These are phyloP conservation scores for Pachyrhizus erosus DNA, from an alignment of 306 rosid species.

Conservation along the genomic window DNA sequence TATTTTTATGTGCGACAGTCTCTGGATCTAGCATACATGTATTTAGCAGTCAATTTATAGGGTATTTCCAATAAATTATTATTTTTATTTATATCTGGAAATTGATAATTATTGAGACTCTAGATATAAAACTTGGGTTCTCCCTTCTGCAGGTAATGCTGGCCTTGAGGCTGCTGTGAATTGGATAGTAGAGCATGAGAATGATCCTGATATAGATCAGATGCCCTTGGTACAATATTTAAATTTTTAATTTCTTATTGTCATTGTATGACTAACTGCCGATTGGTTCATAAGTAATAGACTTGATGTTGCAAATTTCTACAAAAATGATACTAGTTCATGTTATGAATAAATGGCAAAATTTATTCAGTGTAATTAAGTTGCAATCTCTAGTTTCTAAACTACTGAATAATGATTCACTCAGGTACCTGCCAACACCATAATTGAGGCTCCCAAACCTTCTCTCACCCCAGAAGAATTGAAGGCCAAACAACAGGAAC, in stretches of 20 bases:
- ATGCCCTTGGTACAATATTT: constrained; percentile 77
- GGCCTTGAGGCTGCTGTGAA: constrained; percentile 88
- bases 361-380: constrained; percentile 15
- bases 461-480: constrained; percentile 89
- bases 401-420: constrained; percentile 34
- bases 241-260: constrained; percentile 18
- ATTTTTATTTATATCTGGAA: constrained; percentile 21
- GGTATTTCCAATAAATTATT: constrained; percentile 3
- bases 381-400: constrained; percentile 45
- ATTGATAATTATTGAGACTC: constrained; percentile 18
- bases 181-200: constrained; percentile 95
- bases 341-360: constrained; percentile 23
- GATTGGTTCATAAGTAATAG: constrained; percentile 3
- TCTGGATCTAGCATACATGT: constrained; percentile 33
- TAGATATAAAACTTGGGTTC: constrained; percentile 38
- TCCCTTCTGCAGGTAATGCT: constrained; percentile 68
- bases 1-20: constrained; percentile 4
- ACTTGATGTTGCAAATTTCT: constrained; percentile 18
- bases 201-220: constrained; percentile 80
- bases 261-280: not conserved
- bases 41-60: constrained; percentile 22
- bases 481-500: constrained; percentile 87
- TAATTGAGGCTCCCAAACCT: constrained; percentile 78
- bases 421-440: constrained; percentile 77
- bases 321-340: constrained; percentile 13